These are phyloP conservation scores for Colletotrichum sp. DNA, from an alignment of 2,329 filamentous ascomycete species.

Conservation along the genomic window DNA sequence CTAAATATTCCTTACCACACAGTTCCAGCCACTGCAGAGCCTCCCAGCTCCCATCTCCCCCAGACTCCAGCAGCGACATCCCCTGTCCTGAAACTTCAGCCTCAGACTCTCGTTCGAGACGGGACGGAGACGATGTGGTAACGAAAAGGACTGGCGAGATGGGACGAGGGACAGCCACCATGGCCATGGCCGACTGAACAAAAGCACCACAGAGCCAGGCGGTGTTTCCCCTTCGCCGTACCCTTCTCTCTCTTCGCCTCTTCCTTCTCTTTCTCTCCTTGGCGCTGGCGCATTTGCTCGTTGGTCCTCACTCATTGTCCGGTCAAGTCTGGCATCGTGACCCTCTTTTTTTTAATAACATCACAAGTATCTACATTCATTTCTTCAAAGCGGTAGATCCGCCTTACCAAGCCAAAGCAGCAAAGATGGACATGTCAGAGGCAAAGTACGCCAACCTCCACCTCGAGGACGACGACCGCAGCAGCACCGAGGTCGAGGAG, in stretches of 20 bases:
- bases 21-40: background rate
- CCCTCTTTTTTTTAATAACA: background rate
- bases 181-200: background rate
- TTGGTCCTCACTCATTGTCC: background rate
- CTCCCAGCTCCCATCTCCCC: background rate
- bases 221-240: too few relatives aligned
- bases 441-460: constrained; percentile 28
- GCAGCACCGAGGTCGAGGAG: constrained; percentile 39
- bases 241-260: background rate
- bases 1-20: background rate
- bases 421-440: constrained; percentile 18
- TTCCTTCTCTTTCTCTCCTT: background rate
- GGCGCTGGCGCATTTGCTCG: constrained; percentile 16
- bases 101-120: constrained; percentile 5
- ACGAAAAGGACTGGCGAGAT: background rate
- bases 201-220: background rate
- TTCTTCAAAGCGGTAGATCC: constrained; percentile 7
- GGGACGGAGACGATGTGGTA: background rate
- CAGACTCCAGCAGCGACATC: background rate
- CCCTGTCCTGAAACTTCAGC: constrained; percentile 12
- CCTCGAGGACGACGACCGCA: constrained; percentile 31
- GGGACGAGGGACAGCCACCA: background rate
- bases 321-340: constrained; percentile 1
- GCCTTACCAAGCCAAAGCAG: background rate
- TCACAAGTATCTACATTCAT: background rate